Evolutionary conservation across 2,329 filamentous ascomycete genomes (phyloP).

Genomic region (Curvularia lunata): DNA sequence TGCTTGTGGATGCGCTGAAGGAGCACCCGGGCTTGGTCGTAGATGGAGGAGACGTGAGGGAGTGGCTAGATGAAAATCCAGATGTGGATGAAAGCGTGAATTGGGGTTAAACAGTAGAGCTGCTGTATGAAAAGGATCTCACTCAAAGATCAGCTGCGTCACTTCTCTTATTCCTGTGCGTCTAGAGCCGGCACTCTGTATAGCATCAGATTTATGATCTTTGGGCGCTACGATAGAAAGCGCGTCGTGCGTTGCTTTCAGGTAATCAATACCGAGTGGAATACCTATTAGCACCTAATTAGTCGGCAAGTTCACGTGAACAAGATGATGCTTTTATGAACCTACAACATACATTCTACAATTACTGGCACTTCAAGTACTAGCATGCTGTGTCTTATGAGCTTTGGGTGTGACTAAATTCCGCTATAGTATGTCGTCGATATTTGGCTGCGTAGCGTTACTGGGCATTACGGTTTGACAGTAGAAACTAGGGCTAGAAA

Average conservation of each 20-base stretch:
- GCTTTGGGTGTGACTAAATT: too few relatives aligned
- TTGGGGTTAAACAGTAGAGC: not conserved
- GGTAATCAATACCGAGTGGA: not conserved
- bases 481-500: too few relatives aligned
- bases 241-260: not conserved
- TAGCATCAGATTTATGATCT: not conserved
- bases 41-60: slow-evolving; percentile 13
- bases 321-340: not conserved
- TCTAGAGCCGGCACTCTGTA: not conserved
- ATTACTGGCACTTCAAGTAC: not conserved
- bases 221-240: not conserved
- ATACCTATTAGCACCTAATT: not conserved
- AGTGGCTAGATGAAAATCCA: slow-evolving; percentile 16
- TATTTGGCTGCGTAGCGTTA: too few relatives aligned
- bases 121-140: not conserved
- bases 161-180: not conserved
- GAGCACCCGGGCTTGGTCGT: slow-evolving; percentile 7
- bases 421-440: too few relatives aligned
- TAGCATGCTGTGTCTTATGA: too few relatives aligned
- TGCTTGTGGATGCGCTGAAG: not conserved
- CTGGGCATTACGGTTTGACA: too few relatives aligned
- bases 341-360: not conserved
- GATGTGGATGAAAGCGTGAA: slow-evolving; percentile 4
- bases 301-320: not conserved
- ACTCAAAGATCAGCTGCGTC: not conserved